phyloP scores from a whole-genome alignment of 2,329 filamentous ascomycete genomes.

The Periconia macrospinosa region DNA sequence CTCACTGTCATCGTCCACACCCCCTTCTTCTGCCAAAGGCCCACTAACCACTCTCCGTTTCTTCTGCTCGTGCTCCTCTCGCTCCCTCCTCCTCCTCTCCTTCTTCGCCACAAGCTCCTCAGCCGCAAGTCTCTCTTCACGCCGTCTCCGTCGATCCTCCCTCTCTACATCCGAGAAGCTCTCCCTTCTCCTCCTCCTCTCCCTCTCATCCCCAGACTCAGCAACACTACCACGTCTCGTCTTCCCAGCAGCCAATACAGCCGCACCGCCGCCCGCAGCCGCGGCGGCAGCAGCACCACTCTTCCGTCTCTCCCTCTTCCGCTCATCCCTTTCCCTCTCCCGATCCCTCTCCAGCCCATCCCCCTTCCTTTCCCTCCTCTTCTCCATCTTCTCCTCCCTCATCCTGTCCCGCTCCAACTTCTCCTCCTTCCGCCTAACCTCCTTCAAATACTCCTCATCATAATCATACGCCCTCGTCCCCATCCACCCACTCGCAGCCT shows the following conservation, averaged over 20 bases:
- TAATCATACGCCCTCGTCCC: constrained; percentile 40
- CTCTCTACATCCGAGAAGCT: constrained; percentile 32
- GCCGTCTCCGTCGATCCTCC: constrained; percentile 29
- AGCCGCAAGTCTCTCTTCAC: constrained; percentile 40
- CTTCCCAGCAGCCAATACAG: constrained; percentile 15
- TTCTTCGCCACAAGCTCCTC: constrained; percentile 42
- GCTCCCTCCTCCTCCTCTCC: constrained; percentile 45
- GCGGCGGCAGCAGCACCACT: constrained; percentile 26
- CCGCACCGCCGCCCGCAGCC: background rate
- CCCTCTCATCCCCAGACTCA: constrained; percentile 17
- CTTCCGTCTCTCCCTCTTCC: constrained; percentile 21
- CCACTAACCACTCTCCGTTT: constrained; percentile 51
- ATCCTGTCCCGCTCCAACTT: constrained; percentile 36
- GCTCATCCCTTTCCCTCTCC: constrained; percentile 16
- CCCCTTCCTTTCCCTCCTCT: constrained; percentile 22
- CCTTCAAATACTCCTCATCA: constrained; percentile 41
- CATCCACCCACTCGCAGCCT: constrained; percentile 46
- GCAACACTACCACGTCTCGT: constrained; percentile 19
- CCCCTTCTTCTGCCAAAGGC: constrained; percentile 49
- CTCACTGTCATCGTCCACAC: constrained; percentile 47
- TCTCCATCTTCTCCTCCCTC: constrained; percentile 37
- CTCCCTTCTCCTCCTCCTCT: constrained; percentile 28
- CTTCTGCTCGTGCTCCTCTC: constrained; percentile 34
- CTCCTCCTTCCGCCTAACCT: constrained; percentile 41
- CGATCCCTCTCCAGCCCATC: constrained; percentile 25